Evolutionary conservation across 192 early-diverging fungal species (phyloP).

Genomic region (Backusella liffmaniae): DNA sequence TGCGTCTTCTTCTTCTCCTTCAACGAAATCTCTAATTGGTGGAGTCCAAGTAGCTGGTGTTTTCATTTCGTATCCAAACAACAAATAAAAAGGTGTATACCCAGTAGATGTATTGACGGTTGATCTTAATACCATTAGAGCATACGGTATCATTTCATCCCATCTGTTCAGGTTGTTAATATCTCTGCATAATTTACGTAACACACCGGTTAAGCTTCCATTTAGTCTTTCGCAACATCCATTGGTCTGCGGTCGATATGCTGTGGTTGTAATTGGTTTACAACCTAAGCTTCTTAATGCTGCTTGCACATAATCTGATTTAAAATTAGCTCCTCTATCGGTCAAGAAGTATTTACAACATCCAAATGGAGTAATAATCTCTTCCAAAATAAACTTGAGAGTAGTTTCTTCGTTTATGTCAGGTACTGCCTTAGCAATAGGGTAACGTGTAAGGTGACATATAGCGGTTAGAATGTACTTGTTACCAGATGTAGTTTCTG

Average conservation of each 20-base stretch:
- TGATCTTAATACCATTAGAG: conserved; percentile 15
- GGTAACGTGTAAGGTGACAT: conserved; percentile 30
- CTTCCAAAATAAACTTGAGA: not conserved
- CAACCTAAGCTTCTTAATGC: not conserved
- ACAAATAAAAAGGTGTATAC: not conserved
- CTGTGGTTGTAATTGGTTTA: conserved; percentile 11
- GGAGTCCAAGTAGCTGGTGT: conserved; percentile 16
- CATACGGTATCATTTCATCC: not conserved
- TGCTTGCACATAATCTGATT: not conserved
- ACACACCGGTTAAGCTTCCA: conserved; percentile 9
- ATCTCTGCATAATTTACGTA: conserved; percentile 9
- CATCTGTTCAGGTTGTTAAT: not conserved
- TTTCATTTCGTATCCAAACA: conserved; percentile 18
- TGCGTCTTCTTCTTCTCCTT: too few species aligned
- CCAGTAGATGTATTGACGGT: conserved; percentile 13
- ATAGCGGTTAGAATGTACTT: conserved; percentile 26
- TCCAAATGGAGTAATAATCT: conserved; percentile 13
- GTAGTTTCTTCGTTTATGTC: too few species aligned
- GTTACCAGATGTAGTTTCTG: not conserved
- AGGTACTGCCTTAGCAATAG: conserved; percentile 8
- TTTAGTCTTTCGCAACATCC: conserved; percentile 18
- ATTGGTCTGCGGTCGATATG: conserved; percentile 22
- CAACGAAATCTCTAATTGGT: not conserved
- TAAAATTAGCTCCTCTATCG: conserved; percentile 20
- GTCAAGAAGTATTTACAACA: conserved; percentile 15